Conservation (phyloP, 176 grass and related monocot species). For the Olyra latifolia region DNA sequence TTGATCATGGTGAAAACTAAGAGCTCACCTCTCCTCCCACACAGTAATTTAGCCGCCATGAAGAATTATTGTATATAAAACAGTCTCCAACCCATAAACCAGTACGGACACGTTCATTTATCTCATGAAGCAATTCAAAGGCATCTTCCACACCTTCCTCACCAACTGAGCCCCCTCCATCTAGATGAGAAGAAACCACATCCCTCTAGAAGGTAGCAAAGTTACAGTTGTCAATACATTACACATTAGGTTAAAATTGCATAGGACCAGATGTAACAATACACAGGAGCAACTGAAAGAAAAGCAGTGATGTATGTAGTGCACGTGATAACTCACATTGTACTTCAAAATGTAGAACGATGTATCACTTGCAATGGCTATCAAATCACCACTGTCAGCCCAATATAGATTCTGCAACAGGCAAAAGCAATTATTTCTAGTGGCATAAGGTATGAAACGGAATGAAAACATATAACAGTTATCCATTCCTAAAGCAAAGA, state of each 20-base stretch:
- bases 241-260: not conserved
- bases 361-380: slow-evolving; percentile 72
- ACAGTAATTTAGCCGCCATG: slow-evolving; percentile 67
- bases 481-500: slow-evolving; percentile 6
- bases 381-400: slow-evolving; percentile 84
- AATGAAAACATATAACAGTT: not conserved
- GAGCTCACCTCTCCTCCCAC: slow-evolving; percentile 59
- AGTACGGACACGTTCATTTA: slow-evolving; percentile 92
- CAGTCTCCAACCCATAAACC: slow-evolving; percentile 96
- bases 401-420: slow-evolving; percentile 80
- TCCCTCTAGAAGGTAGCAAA: slow-evolving; percentile 45
- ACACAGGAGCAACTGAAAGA: not conserved
- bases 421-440: slow-evolving; percentile 1
- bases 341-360: slow-evolving; percentile 94
- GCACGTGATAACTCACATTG: slow-evolving; percentile 59
- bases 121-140: slow-evolving; percentile 98
- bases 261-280: not conserved
- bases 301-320: not conserved
- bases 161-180: slow-evolving; percentile 73
- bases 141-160: slow-evolving; percentile 97
- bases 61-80: slow-evolving; percentile 84
- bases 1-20: slow-evolving; percentile 1
- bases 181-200: slow-evolving; percentile 69
- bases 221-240: slow-evolving; percentile 14
- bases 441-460: not conserved